Conservation (phyloP, 2,329 filamentous ascomycete genomes). For the Aspergillaceae sp. region DNA sequence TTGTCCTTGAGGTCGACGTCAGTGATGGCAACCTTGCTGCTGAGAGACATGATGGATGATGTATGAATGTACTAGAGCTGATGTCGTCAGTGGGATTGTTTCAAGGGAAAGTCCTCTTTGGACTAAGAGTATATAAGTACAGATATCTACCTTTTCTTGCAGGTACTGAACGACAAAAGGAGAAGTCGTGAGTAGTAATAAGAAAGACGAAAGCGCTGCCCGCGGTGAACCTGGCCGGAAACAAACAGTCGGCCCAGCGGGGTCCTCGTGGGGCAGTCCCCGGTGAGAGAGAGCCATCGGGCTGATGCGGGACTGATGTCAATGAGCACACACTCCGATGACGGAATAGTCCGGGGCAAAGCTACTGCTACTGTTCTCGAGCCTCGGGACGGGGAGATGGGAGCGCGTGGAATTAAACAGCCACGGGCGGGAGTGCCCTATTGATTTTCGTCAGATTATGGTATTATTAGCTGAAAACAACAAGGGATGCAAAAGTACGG, state of each 20-base stretch:
- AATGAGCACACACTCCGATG: slow-evolving; percentile 15
- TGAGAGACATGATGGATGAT: slow-evolving; percentile 70
- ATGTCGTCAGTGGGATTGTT: too few relatives aligned
- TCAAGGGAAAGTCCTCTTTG: too few relatives aligned
- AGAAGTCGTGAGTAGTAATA: slow-evolving; percentile 1
- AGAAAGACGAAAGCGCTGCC: neutral
- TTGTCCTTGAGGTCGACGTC: slow-evolving; percentile 98
- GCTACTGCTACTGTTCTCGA: slow-evolving; percentile 8
- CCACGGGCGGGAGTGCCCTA: slow-evolving; percentile 8
- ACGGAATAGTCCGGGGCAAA: slow-evolving; percentile 23
- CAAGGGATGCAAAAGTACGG: neutral
- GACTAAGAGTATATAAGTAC: too few relatives aligned
- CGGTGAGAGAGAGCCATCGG: slow-evolving; percentile 26
- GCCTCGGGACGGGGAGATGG: slow-evolving; percentile 10
- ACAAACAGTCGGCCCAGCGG: slow-evolving; percentile 8
- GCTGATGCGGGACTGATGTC: slow-evolving; percentile 37
- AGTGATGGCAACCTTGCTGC: slow-evolving; percentile 93
- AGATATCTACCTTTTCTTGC: too few relatives aligned
- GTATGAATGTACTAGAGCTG: neutral
- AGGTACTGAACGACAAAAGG: too few relatives aligned
- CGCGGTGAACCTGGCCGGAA: slow-evolving; percentile 15
- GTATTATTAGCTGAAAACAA: neutral
- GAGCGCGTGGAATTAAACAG: slow-evolving; percentile 10
- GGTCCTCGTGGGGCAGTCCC: slow-evolving; percentile 19
- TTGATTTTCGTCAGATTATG: neutral